phyloP scores from a whole-genome alignment of 2,329 filamentous ascomycete species.

The Penicillium glabrum region DNA sequence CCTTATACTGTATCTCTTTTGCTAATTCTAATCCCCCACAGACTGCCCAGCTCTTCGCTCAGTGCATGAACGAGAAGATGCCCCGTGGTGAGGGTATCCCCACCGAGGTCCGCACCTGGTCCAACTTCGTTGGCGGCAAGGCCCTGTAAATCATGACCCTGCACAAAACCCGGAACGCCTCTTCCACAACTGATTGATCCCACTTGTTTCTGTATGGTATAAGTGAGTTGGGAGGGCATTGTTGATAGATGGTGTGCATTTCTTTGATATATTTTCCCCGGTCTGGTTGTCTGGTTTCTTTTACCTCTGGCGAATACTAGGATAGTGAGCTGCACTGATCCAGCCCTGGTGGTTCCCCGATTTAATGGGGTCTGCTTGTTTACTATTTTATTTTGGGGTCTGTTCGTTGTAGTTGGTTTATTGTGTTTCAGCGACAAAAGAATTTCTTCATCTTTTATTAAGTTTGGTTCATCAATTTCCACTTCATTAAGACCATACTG shows the following conservation, averaged over 20 bases:
- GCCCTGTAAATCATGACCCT: constrained; percentile 39
- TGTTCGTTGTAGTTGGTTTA: constrained; percentile 23
- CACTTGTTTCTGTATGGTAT: background rate
- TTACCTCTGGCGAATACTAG: constrained; percentile 10
- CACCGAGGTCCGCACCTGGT: constrained; percentile 88
- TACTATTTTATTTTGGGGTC: constrained; percentile 8
- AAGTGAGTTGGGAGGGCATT: constrained; percentile 22
- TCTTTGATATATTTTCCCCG: constrained; percentile 15
- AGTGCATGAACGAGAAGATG: constrained; percentile 96
- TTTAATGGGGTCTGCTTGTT: constrained; percentile 14
- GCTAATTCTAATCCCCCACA: constrained; percentile 38
- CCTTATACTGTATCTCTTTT: constrained; percentile 12
- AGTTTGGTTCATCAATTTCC: background rate
- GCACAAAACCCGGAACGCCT: constrained; percentile 17
- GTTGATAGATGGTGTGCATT: constrained; percentile 34
- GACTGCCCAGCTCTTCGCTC: constrained; percentile 94
- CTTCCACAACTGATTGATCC: background rate
- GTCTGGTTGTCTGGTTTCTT: constrained; percentile 7
- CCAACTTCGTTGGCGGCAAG: constrained; percentile 82
- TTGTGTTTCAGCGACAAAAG: constrained; percentile 33
- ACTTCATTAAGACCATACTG: background rate
- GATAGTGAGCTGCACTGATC: constrained; percentile 4
- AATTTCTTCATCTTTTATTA: constrained; percentile 12
- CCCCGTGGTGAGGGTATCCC: constrained; percentile 86
- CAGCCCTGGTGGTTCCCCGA: constrained; percentile 6